These are phyloP conservation scores for Helicocarpus griseus DNA, from an alignment of 2,329 filamentous ascomycete species.

Conservation along the genomic window DNA sequence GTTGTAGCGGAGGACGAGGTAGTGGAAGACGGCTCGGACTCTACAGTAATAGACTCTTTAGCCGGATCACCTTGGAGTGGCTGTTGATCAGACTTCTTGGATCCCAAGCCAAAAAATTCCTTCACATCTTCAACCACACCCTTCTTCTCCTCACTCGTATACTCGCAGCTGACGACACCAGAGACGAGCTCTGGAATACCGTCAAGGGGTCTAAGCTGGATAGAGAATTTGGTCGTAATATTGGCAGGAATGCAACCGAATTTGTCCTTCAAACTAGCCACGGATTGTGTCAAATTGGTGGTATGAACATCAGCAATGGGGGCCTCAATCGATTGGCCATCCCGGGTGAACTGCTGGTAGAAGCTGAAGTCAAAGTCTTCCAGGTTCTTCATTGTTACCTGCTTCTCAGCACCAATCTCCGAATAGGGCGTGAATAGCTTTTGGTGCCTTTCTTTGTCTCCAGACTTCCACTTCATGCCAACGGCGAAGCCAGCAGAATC, in stretches of 20 bases:
- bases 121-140: constrained; percentile 90
- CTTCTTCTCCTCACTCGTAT: constrained; percentile 60
- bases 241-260: constrained; percentile 67
- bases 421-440: constrained; percentile 74
- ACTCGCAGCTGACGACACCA: constrained; percentile 76
- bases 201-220: constrained; percentile 61
- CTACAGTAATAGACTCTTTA: constrained; percentile 40
- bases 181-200: constrained; percentile 71
- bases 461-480: constrained; percentile 64
- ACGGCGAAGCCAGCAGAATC: constrained; percentile 67
- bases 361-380: constrained; percentile 74
- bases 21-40: constrained; percentile 36
- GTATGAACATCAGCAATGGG: constrained; percentile 60
- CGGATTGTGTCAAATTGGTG: constrained; percentile 74
- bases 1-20: constrained; percentile 26
- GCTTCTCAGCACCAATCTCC: constrained; percentile 67
- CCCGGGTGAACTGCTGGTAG: constrained; percentile 57
- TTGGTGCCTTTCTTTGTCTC: constrained; percentile 64
- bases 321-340: constrained; percentile 41
- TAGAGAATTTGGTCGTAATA: constrained; percentile 68
- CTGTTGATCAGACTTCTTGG: constrained; percentile 75
- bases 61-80: constrained; percentile 51
- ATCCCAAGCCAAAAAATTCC: constrained; percentile 88
- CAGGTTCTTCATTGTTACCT: constrained; percentile 71
- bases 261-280: constrained; percentile 67